These are phyloP conservation scores for Fusarium sp. DNA, from an alignment of 2,329 filamentous ascomycete genomes.

Conservation along the genomic window DNA sequence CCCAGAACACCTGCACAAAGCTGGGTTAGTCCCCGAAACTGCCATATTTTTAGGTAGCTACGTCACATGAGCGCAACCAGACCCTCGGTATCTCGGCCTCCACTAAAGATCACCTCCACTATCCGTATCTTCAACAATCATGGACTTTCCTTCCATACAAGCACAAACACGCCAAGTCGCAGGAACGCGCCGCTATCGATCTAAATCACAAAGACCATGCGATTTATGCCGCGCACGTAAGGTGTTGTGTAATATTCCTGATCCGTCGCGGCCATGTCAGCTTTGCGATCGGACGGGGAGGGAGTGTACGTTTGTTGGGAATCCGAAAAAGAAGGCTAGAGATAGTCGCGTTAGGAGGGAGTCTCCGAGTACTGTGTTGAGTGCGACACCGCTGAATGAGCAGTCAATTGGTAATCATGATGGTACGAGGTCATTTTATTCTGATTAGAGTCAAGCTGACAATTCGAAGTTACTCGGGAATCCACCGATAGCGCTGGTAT, in stretches of 20 bases:
- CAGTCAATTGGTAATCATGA: fast-evolving
- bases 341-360: not conserved
- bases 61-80: slow-evolving; percentile 10
- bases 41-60: not conserved
- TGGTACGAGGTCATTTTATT: no score
- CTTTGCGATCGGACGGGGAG: slow-evolving; percentile 40
- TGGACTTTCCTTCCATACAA: not conserved
- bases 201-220: slow-evolving; percentile 3
- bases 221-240: slow-evolving; percentile 30
- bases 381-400: not conserved
- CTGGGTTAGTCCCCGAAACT: not conserved
- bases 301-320: slow-evolving; percentile 40
- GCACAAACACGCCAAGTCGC: slow-evolving; percentile 2
- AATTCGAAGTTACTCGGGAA: not conserved
- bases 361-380: not conserved
- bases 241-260: slow-evolving; percentile 44
- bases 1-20: not conserved
- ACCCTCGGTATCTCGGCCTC: not conserved
- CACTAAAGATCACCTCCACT: not conserved
- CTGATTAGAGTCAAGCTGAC: not conserved
- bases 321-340: slow-evolving; percentile 26
- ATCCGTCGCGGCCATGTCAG: slow-evolving; percentile 41
- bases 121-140: not conserved
- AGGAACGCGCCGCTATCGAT: slow-evolving; percentile 1
- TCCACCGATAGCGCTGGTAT: not conserved